A percentile compares a stretch with the other conserved stretches of the same genome.
These are phyloP conservation scores for Ophiostoma perfectum DNA, from an alignment of 2,329 filamentous ascomycete genomes.

Conservation along the genomic window DNA sequence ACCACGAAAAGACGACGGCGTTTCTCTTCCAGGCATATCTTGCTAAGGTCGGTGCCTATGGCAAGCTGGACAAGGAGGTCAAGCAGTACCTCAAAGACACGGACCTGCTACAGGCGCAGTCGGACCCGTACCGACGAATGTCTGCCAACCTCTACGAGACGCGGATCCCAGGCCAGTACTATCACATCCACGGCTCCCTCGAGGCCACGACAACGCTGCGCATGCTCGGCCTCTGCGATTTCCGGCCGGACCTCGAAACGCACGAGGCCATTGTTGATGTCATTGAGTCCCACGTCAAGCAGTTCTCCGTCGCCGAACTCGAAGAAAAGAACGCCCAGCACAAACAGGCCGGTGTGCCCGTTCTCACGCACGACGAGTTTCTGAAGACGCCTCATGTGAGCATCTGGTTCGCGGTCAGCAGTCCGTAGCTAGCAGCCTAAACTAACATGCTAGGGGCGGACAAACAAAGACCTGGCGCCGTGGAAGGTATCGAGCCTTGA, in stretches of 20 bases:
- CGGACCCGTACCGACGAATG: slow-evolving; percentile 50
- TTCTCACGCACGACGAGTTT: slow-evolving; percentile 42
- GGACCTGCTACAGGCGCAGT: slow-evolving; percentile 65
- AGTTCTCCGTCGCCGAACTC: slow-evolving; percentile 39
- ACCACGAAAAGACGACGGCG: slow-evolving; percentile 48
- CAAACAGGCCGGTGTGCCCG: slow-evolving; percentile 41
- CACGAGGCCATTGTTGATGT: slow-evolving; percentile 45
- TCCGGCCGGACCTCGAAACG: slow-evolving; percentile 35
- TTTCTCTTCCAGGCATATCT: slow-evolving; percentile 56
- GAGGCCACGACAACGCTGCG: slow-evolving; percentile 39
- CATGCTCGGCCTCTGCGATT: slow-evolving; percentile 42
- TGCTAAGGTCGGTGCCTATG: slow-evolving; percentile 49
- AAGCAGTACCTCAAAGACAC: slow-evolving; percentile 42
- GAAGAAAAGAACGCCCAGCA: slow-evolving; percentile 38
- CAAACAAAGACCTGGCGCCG: slow-evolving; percentile 39
- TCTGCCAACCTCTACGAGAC: slow-evolving; percentile 27
- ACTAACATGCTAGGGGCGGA: slow-evolving; percentile 26
- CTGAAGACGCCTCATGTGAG: slow-evolving; percentile 33
- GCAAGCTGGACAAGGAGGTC: slow-evolving; percentile 44
- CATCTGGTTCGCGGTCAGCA: no score
- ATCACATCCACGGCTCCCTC: slow-evolving; percentile 49
- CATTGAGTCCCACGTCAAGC: slow-evolving; percentile 45
- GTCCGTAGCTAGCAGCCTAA: no score
- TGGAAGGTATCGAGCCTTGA: slow-evolving; percentile 46
- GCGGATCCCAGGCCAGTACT: slow-evolving; percentile 41